These are phyloP conservation scores for Pezicula neosporulosa DNA, from an alignment of 2,329 filamentous ascomycete species.

Conservation along the genomic window DNA sequence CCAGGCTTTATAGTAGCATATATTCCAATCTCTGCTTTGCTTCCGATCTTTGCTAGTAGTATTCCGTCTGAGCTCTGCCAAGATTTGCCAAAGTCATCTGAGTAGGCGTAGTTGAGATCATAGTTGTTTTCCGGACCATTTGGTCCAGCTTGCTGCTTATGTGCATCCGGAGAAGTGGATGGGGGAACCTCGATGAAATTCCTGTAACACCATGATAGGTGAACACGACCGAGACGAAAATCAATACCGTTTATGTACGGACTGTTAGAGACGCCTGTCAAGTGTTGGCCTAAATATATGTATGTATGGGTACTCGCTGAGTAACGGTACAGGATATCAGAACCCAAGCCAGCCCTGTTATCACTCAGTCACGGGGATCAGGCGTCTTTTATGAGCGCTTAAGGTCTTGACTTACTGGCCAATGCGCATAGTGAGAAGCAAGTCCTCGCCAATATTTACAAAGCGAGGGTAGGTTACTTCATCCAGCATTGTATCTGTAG, in stretches of 20 bases:
- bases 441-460: constrained; percentile 16
- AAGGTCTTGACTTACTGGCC: constrained; percentile 17
- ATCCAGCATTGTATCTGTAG: constrained; percentile 11
- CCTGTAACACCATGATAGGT: constrained; percentile 24
- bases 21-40: background rate
- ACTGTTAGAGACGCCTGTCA: constrained; percentile 20
- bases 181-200: constrained; percentile 13
- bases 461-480: constrained; percentile 24
- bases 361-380: background rate
- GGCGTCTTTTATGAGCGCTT: background rate
- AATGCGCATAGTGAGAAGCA: constrained; percentile 22
- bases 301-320: constrained; percentile 15
- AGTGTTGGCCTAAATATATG: constrained; percentile 17
- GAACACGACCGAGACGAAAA: constrained; percentile 12
- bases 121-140: constrained; percentile 24
- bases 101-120: constrained; percentile 22
- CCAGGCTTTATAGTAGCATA: constrained; percentile 12
- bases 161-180: constrained; percentile 10
- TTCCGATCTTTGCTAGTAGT: constrained; percentile 9
- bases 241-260: constrained; percentile 24
- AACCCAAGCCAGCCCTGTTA: constrained; percentile 20
- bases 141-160: constrained; percentile 24
- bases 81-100: constrained; percentile 15
- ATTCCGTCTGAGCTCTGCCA: constrained; percentile 18
- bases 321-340: constrained; percentile 20